Base-by-base conservation (phyloP, 2,329 filamentous ascomycete genomes). In the Ophiostoma novo-ulmi region DNA sequence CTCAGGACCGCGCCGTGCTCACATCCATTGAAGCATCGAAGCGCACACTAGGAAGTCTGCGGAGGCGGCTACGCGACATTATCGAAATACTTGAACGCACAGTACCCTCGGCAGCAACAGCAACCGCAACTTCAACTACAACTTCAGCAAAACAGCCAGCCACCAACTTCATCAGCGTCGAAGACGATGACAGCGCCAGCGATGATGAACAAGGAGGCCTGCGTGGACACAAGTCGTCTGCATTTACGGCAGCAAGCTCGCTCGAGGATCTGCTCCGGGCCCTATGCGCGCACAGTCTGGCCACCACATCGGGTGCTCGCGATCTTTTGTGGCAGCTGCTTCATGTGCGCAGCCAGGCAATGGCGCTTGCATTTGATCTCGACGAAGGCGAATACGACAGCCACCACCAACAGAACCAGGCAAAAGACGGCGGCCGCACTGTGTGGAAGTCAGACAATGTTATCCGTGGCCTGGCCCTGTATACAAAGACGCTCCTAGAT, bases 261-360 rank as follows among this genome's bases (percentile, higher is more conserved):
- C 70, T 83, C 71, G 76, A 83, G 72, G 82, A 86, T 31, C 84
- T 95, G 20, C 82, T 94, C 14, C 89, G 92, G 75, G 88, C 90
- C 0, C 83, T 97, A 74, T 91, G 89, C 70, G 93, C 94, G 0
- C 94, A 93, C 78, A 93, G 92, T 73, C 83, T 98, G 68, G 88
- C 89, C 1, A 93, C 91, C 3, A 96, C 88, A 76, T 93, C 91
- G 0, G 91, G 93, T 0, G 88, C 92, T 0, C 88, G 87, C 71
- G 93, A 97, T 77, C 90, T 92, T 0, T 80, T 97, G 69, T 83
- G 87, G 8, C 89, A 95, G 79, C 94, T 97, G 75, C 84, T 96
- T 68, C 85, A 88, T 69, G 85, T 93, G 8, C 85, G 94, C 64
- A 85, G 87, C 58, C 87, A 91, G 71, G 88, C 89, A 39, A 88